Percentiles rank a stretch among this genome's conserved stretches.
Evolutionary conservation across 2,329 filamentous ascomycete species (phyloP).

Genomic region (Rasamsonia emersonii): DNA sequence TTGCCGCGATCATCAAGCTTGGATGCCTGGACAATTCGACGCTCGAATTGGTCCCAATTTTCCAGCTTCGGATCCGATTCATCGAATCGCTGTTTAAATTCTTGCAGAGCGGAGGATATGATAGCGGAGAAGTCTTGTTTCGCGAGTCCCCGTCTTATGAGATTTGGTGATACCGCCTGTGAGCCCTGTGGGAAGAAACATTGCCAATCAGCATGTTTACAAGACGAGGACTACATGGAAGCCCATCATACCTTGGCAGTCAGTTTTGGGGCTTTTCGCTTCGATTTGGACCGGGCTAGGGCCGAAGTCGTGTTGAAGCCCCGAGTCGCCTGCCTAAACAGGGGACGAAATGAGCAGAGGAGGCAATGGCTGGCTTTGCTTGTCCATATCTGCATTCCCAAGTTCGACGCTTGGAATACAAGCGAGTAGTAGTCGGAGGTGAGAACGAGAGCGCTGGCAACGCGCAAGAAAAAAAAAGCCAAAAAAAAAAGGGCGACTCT

Average conservation of each 20-base stretch:
- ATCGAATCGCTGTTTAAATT: slow-evolving; percentile 14
- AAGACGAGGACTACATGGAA: too few relatives aligned
- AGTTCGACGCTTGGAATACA: too few relatives aligned
- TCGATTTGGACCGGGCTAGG: slow-evolving; percentile 15
- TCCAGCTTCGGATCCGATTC: slow-evolving; percentile 11
- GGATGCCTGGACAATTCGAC: slow-evolving; percentile 22
- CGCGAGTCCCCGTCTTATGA: slow-evolving; percentile 9
- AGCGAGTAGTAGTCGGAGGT: too few relatives aligned
- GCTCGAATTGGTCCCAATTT: slow-evolving; percentile 24
- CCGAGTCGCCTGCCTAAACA: slow-evolving; percentile 19
- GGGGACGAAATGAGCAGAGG: slow-evolving; percentile 30
- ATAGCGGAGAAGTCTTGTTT: slow-evolving; percentile 19
- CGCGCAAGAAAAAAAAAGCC: too few relatives aligned
- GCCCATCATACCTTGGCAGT: neutral
- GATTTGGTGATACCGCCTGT: too few relatives aligned
- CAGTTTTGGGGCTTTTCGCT: slow-evolving; percentile 7
- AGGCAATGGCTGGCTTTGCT: slow-evolving; percentile 31
- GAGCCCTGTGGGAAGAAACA: too few relatives aligned
- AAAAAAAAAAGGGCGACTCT: too few relatives aligned
- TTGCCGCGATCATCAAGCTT: slow-evolving; percentile 15
- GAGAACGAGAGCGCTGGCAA: too few relatives aligned
- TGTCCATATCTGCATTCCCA: slow-evolving; percentile 34
- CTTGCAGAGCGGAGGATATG: slow-evolving; percentile 18
- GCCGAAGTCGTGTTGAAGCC: slow-evolving; percentile 23
- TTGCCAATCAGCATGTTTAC: too few relatives aligned